Percentiles rank a stretch among this genome's conserved stretches.
Conservation (phyloP, 2,329 filamentous ascomycete species). For the Colletotrichum sp. region DNA sequence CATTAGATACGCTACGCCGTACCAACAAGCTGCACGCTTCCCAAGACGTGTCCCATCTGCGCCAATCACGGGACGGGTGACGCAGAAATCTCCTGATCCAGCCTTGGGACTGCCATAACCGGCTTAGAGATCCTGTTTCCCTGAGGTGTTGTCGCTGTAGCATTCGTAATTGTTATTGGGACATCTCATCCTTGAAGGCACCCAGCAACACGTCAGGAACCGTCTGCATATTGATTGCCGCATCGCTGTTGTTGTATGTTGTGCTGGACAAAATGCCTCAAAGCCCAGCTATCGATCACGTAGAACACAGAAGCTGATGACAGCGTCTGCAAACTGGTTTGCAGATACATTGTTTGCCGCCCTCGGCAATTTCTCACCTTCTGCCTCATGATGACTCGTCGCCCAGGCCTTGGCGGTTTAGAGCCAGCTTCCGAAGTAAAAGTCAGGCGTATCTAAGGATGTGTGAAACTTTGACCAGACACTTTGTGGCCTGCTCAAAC, state of each 20-base stretch:
- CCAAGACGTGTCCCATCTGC: background rate
- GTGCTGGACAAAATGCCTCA: background rate
- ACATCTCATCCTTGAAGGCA: background rate
- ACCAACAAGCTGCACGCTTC: background rate
- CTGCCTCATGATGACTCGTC: background rate
- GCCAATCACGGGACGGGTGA: conserved; percentile 14
- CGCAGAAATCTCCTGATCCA: conserved; percentile 11
- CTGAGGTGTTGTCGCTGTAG: background rate
- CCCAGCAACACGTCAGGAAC: background rate
- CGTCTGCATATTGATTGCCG: background rate
- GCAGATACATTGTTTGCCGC: background rate
- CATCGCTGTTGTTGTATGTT: background rate
- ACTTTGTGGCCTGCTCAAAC: background rate
- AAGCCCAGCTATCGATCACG: background rate
- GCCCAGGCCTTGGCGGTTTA: background rate
- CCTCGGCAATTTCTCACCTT: background rate
- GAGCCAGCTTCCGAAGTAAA: background rate
- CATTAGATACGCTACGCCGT: background rate
- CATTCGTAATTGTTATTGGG: background rate
- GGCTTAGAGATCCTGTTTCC: background rate
- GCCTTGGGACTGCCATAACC: background rate
- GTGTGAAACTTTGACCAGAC: background rate
- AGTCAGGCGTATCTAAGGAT: background rate
- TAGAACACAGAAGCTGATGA: background rate
- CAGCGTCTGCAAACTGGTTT: background rate